Evolutionary conservation across 352 stramenopile species (phyloP), one percentile per base, ranked within the genome.

Genomic region (Phytophthora agathidicida): DNA sequence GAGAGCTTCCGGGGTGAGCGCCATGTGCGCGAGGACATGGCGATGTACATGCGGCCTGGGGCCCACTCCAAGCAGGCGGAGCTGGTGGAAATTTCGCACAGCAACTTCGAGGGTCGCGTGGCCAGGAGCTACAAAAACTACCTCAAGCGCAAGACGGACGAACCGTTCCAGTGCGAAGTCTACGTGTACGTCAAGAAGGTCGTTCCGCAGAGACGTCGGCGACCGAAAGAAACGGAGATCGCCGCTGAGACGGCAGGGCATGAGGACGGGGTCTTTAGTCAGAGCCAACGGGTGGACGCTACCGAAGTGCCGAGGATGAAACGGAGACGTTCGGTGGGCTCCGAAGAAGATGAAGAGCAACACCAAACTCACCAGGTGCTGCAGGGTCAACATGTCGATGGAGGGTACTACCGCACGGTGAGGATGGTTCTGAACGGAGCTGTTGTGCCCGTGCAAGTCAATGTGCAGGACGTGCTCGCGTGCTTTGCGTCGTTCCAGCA

Each of bases 31-130:
- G 77, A 85, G 30, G 82, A 93, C 49, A 27, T 31, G 17, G 78
- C 80, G 13, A 71, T 93, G n/a, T 93, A 93, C 72, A 91, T 93
- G 60, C 73, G 74, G 3, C 84, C 84, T 6, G 78, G 78, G 3
- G 76, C 82, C 36, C 82, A 91, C 64, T 91, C 84, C 23, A 93
- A 91, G 55, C 84, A 93, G 60, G 73, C 80, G n/a, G 84, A 91
- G 52, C 73, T 91, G 41, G 82, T 93, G 46, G 63, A 86, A 46
- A 72, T 93, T 54, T 77, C 65, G 8, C 53, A 75, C 20, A 57
- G 41, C 24, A 93, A 91, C 60, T 93, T 93, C 54, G 77, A 89
- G 51, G 65, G 62, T 14, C 82, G 84, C 24, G 76, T 93, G 45
- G 71, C 76, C 51, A 76, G 85, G 44, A 86, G 78, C 23, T 91